Evolutionary conservation across 2,329 filamentous ascomycete genomes (phyloP), one percentile per base, ranked within the genome.

Genomic region (Capronia epimyces): DNA sequence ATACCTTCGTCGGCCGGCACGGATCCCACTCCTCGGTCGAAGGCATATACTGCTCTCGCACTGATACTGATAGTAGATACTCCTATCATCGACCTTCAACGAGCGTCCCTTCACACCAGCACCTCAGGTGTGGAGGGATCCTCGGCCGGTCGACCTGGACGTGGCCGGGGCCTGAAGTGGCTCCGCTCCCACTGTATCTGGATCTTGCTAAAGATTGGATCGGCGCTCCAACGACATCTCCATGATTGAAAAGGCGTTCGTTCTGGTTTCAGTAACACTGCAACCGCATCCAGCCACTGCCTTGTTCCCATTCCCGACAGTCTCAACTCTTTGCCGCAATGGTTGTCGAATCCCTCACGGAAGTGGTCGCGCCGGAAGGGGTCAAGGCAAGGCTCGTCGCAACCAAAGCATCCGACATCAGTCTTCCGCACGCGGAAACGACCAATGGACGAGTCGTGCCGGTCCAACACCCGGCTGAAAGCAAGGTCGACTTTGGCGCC

Each of bases 401-500:
- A 29, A 42, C 57, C 9, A 44, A 46, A 39, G 53, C 57, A 34
- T 43, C 54, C 12, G 29, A 49, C 6, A 60, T 64, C 43, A 54
- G 43, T 1, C 62, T 64, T 43, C 64, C 56, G 10, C 62, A 60
- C 47, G 64, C 61, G 31, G 62, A 62, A 39, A 60, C 43, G 40
- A 55, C 55, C n/a, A 40, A 47, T 41, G 55, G 55, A 32, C 44
- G 49, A 39, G 41, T 55, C 31, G 50, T 62, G 50, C 58, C 56
- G 18, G 31, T 65, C 5, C 56, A 62, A 24, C 65, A 63, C 13
- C 62, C 66, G 15, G 46, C 63, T 13, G 56, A 60, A 41, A 67
- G 62, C 58, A 65, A 66, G 36, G 66, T 65, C 20, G 62, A 67
- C 49, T 68, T 69, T 53, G 66, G 65, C 13, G 66, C 67, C 7